Evolutionary conservation across 169 alveolate genomes (phyloP).

Genomic region (Plasmodium blacklocki): DNA sequence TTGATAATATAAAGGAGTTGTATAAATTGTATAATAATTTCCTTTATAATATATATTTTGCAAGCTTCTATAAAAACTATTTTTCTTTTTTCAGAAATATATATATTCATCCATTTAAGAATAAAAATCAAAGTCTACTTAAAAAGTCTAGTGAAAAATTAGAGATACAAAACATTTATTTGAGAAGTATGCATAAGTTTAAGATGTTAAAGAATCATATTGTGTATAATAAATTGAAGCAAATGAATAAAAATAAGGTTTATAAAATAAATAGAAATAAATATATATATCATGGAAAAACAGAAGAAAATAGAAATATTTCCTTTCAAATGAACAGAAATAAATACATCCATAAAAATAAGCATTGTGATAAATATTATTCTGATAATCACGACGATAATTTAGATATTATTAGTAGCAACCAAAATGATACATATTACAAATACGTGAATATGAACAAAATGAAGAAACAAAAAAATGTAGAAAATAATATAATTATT

Average conservation of each 20-base stretch:
- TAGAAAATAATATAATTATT: background rate
- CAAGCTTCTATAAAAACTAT: constrained; percentile 36
- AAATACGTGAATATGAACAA: background rate
- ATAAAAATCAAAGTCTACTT: constrained; percentile 9
- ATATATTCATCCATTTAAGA: constrained; percentile 29
- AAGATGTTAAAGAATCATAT: constrained; percentile 2
- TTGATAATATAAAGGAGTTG: constrained; percentile 55
- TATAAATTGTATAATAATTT: constrained; percentile 35
- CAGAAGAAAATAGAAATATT: no score
- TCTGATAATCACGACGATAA: no score
- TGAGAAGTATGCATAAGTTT: constrained; percentile 9
- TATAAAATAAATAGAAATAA: background rate
- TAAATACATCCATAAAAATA: no score
- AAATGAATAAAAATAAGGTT: background rate
- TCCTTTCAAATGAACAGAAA: no score
- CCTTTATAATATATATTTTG: constrained; percentile 52
- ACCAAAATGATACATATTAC: no score
- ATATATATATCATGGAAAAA: background rate
- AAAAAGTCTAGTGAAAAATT: constrained; percentile 47
- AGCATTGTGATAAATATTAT: no score
- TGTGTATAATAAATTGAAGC: constrained; percentile 12
- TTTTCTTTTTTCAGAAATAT: constrained; percentile 26
- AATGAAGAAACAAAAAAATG: background rate
- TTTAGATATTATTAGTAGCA: no score
- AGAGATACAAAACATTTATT: constrained; percentile 32